Conservation (phyloP, 2,329 filamentous ascomycete genomes). For the Septoria linicola region DNA sequence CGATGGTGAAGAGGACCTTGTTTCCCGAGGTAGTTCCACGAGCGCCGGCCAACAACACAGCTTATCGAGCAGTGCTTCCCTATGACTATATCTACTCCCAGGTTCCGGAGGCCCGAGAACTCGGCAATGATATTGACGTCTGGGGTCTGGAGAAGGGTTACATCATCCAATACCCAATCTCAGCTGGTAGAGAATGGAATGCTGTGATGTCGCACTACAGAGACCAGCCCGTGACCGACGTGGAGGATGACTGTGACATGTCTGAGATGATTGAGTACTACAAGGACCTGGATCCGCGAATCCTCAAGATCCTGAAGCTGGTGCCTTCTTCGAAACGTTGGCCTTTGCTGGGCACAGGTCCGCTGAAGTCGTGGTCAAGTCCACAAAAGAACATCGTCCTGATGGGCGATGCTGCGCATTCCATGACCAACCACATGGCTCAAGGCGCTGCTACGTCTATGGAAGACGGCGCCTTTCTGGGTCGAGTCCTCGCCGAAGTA, state of each 20-base stretch:
- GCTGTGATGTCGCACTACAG: slow-evolving; percentile 46
- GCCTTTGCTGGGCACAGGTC: slow-evolving; percentile 46
- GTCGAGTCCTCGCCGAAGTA: slow-evolving; percentile 39
- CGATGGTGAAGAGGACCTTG: slow-evolving; percentile 39
- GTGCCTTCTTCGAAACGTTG: slow-evolving; percentile 37
- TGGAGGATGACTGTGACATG: slow-evolving; percentile 40
- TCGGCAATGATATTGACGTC: slow-evolving; percentile 42
- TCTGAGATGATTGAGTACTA: slow-evolving; percentile 46
- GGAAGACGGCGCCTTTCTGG: slow-evolving; percentile 47
- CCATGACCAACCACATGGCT: slow-evolving; percentile 47
- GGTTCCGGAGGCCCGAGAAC: slow-evolving; percentile 20
- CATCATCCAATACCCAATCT: slow-evolving; percentile 49
- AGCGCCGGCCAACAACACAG: slow-evolving; percentile 43
- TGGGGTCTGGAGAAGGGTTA: slow-evolving; percentile 45
- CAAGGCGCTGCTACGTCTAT: slow-evolving; percentile 48
- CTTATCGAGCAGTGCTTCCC: slow-evolving; percentile 47
- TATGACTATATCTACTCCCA: slow-evolving; percentile 40
- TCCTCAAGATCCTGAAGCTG: slow-evolving; percentile 44
- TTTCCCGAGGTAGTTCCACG: slow-evolving; percentile 43
- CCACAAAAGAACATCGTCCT: slow-evolving; percentile 44
- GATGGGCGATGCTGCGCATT: slow-evolving; percentile 43
- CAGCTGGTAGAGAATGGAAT: slow-evolving; percentile 45
- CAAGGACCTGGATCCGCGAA: slow-evolving; percentile 46
- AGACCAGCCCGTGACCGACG: slow-evolving; percentile 33
- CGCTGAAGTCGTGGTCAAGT: slow-evolving; percentile 43